Conservation (phyloP, 2,329 filamentous ascomycete genomes). For the Aspergillus flavus region DNA sequence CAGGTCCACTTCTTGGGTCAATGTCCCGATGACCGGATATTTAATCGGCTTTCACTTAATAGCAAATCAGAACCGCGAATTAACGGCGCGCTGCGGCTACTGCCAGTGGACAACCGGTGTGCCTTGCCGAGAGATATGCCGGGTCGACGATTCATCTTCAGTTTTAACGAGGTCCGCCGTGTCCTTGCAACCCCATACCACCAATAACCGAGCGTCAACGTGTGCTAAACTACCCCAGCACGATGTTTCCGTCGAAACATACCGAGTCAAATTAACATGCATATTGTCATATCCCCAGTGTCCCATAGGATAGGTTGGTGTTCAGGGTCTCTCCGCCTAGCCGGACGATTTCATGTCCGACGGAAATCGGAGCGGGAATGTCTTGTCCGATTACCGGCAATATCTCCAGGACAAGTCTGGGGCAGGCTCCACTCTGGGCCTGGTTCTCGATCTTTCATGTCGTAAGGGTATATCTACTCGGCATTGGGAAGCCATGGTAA, state of each 20-base stretch:
- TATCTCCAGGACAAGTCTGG: background rate
- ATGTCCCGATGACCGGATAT: conserved; percentile 10
- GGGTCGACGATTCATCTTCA: background rate
- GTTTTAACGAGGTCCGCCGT: background rate
- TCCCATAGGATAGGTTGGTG: background rate
- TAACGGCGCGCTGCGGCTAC: background rate
- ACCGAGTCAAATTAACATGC: background rate
- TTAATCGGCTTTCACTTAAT: conserved; percentile 1
- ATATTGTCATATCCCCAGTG: background rate
- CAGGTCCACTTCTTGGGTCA: background rate
- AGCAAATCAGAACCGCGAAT: background rate
- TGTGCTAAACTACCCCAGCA: background rate
- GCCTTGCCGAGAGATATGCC: background rate
- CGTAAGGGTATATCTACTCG: background rate
- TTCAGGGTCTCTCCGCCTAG: background rate
- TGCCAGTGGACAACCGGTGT: too few species aligned
- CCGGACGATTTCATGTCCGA: background rate
- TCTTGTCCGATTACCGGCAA: background rate
- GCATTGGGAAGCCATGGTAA: background rate
- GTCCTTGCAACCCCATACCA: background rate
- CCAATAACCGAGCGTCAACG: background rate
- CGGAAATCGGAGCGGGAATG: background rate
- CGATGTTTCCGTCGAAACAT: background rate
- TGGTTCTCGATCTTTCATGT: background rate
- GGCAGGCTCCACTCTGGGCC: background rate